These are phyloP conservation scores for Tetrapisispora fleetii DNA, from an alignment of 805 yeast genomes.

Conservation along the genomic window DNA sequence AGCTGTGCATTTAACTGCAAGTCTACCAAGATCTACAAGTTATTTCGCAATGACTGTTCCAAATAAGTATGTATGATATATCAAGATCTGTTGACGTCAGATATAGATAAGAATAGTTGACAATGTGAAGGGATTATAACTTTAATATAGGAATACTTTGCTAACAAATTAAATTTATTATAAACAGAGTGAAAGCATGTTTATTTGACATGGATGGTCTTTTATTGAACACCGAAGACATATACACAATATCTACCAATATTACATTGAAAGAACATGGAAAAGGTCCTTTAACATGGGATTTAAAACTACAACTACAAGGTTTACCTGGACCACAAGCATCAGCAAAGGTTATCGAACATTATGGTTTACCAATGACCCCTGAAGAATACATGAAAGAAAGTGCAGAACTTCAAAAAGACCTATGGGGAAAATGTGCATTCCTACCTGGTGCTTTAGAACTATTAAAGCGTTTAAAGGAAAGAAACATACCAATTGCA, in stretches of 20 bases:
- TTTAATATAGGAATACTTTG: too few species aligned
- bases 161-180: neutral
- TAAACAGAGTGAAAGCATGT: conserved; percentile 24
- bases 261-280: conserved; percentile 57
- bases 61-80: conserved; percentile 1
- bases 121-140: too few species aligned
- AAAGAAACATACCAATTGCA: conserved; percentile 63
- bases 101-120: too few species aligned
- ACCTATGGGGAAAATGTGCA: conserved; percentile 50
- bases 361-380: conserved; percentile 57
- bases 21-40: too few species aligned
- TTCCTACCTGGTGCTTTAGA: conserved; percentile 83
- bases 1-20: too few species aligned
- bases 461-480: conserved; percentile 44
- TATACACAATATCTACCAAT: conserved; percentile 72
- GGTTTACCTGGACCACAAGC: conserved; percentile 86
- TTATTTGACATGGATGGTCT: conserved; percentile 87
- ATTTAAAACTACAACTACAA: conserved; percentile 74
- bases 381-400: conserved; percentile 50
- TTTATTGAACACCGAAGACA: conserved; percentile 81
- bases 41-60: neutral
- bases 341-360: conserved; percentile 50
- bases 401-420: conserved; percentile 41
- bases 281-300: conserved; percentile 83
- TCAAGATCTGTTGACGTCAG: neutral